Conservation (phyloP, 768 basidiomycete genomes). For the Mycena sanguinolenta region DNA sequence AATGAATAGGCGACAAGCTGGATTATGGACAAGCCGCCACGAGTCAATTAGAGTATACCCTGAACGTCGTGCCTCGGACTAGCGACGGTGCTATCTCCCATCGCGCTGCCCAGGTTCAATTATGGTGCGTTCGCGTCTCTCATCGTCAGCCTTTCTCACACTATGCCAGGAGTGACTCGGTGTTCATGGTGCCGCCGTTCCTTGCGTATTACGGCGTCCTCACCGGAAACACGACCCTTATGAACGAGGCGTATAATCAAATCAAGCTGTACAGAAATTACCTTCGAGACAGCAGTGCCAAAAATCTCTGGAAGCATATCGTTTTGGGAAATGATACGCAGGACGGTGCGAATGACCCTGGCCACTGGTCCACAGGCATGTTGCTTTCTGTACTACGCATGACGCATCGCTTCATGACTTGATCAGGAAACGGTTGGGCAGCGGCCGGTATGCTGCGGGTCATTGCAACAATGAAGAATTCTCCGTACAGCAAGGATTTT, state of each 20-base stretch:
- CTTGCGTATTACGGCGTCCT: conserved; percentile 85
- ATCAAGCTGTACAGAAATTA: conserved; percentile 78
- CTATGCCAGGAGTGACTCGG: conserved; percentile 75
- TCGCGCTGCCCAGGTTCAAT: conserved; percentile 73
- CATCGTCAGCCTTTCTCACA: neutral
- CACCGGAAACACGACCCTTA: conserved; percentile 67
- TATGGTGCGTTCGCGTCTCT: conserved; percentile 63
- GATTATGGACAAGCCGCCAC: conserved; percentile 75
- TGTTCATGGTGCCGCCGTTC: conserved; percentile 91
- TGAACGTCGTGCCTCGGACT: conserved; percentile 70
- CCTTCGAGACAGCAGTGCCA: conserved; percentile 63
- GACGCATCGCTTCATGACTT: conserved; percentile 6
- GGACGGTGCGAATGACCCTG: conserved; percentile 62
- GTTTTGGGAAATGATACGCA: conserved; percentile 59
- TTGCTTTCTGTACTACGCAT: neutral
- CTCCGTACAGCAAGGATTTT: conserved; percentile 64
- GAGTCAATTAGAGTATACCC: conserved; percentile 75
- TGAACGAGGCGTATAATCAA: conserved; percentile 78
- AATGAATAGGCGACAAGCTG: conserved; percentile 48
- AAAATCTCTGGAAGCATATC: conserved; percentile 84
- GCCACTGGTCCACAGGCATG: conserved; percentile 85
- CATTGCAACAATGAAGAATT: conserved; percentile 77
- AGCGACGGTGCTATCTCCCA: conserved; percentile 88
- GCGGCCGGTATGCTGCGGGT: conserved; percentile 91
- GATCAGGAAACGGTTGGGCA: conserved; percentile 88